Conservation (phyloP, 306 rosid species). For the Trifolium dubium region DNA sequence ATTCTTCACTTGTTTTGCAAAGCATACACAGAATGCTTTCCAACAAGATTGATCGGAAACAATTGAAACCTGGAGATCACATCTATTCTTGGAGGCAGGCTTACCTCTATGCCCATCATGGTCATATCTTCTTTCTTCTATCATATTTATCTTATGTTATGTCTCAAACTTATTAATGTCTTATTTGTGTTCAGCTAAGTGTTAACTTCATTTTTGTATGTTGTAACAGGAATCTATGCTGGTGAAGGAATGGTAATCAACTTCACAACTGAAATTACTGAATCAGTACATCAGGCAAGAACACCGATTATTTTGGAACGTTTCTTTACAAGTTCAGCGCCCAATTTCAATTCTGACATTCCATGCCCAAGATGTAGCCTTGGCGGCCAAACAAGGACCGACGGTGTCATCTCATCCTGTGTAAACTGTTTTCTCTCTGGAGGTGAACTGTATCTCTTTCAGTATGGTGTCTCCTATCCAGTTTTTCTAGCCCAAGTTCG, state of each 20-base stretch:
- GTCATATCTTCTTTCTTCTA: slow-evolving; percentile 40
- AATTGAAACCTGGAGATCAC: slow-evolving; percentile 73
- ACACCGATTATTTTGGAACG: slow-evolving; percentile 51
- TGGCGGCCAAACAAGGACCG: slow-evolving; percentile 10
- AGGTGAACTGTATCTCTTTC: slow-evolving; percentile 59
- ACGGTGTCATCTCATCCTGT: slow-evolving; percentile 70
- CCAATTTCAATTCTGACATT: slow-evolving; percentile 39
- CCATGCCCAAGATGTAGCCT: slow-evolving; percentile 66
- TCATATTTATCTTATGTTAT: background rate
- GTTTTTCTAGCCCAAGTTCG: slow-evolving; percentile 64
- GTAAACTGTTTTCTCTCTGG: slow-evolving; percentile 66
- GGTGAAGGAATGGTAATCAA: slow-evolving; percentile 75
- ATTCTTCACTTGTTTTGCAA: background rate
- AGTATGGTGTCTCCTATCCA: slow-evolving; percentile 52
- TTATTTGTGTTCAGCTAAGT: slow-evolving; percentile 1
- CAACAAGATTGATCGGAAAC: slow-evolving; percentile 52
- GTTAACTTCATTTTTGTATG: slow-evolving; percentile 1
- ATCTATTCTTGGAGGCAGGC: slow-evolving; percentile 80
- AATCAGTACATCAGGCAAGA: slow-evolving; percentile 54
- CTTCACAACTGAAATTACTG: slow-evolving; percentile 60
- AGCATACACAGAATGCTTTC: slow-evolving; percentile 48
- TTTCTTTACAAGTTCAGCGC: slow-evolving; percentile 48
- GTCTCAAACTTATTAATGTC: background rate
- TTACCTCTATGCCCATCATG: slow-evolving; percentile 77
- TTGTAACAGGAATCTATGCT: slow-evolving; percentile 62